Percentiles rank a stretch among this genome's conserved stretches.
These are phyloP conservation scores for Schizochytrium sp. DNA, from an alignment of 108 stramenopile genomes.

Conservation along the genomic window DNA sequence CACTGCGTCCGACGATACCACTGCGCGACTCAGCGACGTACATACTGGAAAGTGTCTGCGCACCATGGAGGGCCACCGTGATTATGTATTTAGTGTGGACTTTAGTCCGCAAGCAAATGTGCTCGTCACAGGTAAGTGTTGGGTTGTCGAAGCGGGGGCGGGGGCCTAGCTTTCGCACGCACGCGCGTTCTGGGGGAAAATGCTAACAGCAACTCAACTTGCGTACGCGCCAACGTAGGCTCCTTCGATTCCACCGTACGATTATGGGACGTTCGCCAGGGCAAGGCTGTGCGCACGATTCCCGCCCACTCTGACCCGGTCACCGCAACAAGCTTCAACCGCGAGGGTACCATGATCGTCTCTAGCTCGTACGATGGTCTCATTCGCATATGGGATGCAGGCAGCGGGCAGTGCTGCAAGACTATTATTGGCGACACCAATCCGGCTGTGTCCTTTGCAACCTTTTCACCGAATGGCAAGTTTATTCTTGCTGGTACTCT, in stretches of 20 bases:
- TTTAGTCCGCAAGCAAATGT: constrained; percentile 29
- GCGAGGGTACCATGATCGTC: constrained; percentile 73
- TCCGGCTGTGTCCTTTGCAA: constrained; percentile 26
- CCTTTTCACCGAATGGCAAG: not conserved
- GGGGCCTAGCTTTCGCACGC: not conserved
- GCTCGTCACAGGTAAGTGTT: not conserved
- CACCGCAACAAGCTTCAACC: constrained; percentile 73
- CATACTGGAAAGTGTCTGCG: constrained; percentile 57
- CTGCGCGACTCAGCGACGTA: constrained; percentile 57
- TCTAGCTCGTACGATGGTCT: constrained; percentile 80
- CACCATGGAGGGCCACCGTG: constrained; percentile 55
- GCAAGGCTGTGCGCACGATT: constrained; percentile 76
- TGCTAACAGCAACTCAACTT: too few relatives aligned
- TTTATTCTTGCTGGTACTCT: constrained; percentile 68
- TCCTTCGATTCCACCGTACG: constrained; percentile 87
- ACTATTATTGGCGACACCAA: constrained; percentile 82
- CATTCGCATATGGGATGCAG: constrained; percentile 83
- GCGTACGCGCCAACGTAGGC: constrained; percentile 33
- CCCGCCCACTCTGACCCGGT: constrained; percentile 92
- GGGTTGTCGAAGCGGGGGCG: not conserved
- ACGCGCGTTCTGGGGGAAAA: not conserved
- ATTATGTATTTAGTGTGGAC: constrained; percentile 52
- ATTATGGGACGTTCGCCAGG: constrained; percentile 83
- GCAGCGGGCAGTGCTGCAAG: constrained; percentile 84
- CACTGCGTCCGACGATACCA: constrained; percentile 51